phyloP scores from a whole-genome alignment of 2,329 filamentous ascomycete genomes.

The Hymenotorrendiella dingleyae region DNA sequence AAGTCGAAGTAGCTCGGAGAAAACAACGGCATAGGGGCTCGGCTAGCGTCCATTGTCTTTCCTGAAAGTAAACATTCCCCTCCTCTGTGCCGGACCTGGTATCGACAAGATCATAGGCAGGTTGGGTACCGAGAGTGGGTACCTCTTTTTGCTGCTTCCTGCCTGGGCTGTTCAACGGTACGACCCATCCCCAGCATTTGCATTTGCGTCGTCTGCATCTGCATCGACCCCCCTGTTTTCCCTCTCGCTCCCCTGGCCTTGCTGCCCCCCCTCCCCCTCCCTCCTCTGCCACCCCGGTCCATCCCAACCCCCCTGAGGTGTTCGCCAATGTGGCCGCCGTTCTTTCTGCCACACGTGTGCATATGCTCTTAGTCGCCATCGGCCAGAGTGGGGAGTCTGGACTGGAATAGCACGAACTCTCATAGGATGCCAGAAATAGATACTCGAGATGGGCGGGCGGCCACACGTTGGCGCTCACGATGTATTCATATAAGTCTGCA shows the following conservation, averaged over 20 bases:
- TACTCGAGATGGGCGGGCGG: conserved; percentile 32
- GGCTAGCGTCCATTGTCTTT: too few species aligned
- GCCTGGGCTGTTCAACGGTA: conserved; percentile 9
- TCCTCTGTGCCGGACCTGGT: too few species aligned
- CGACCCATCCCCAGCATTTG: conserved; percentile 8
- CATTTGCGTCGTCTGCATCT: conserved; percentile 5
- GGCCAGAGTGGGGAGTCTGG: conserved; percentile 9
- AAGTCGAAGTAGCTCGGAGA: too few species aligned
- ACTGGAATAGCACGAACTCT: conserved; percentile 34
- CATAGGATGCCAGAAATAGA: conserved; percentile 38
- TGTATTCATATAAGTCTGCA: conserved; percentile 26
- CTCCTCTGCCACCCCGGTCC: conserved; percentile 3
- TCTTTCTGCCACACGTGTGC: conserved; percentile 26
- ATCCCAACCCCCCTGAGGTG: too few species aligned
- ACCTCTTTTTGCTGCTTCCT: too few species aligned
- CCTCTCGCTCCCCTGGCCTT: conserved; percentile 7
- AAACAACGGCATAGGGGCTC: too few species aligned
- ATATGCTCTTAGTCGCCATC: conserved; percentile 23
- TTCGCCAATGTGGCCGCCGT: conserved; percentile 6
- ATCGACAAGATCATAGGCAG: too few species aligned
- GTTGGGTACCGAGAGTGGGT: too few species aligned
- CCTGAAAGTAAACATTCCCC: too few species aligned
- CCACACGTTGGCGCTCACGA: conserved; percentile 10
- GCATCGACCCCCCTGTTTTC: conserved; percentile 8
- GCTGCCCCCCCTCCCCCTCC: conserved; percentile 3